Evolutionary conservation across 805 yeast genomes (phyloP), one percentile per base, ranked within the genome.

Genomic region (Saccharomycopsis fibuligera): DNA sequence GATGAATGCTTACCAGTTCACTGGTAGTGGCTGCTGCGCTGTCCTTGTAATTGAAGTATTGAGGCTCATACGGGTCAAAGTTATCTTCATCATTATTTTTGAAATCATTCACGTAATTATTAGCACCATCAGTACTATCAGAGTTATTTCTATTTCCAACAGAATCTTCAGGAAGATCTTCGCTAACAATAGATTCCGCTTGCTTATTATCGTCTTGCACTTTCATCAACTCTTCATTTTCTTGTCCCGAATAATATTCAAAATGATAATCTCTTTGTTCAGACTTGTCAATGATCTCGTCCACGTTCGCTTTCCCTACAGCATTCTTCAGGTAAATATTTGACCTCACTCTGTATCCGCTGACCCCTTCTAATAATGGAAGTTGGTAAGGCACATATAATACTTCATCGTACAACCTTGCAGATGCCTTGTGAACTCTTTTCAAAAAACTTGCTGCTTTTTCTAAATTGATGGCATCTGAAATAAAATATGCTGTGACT

Each of bases 61-160:
- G 96, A 0, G 97, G 97, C 60, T 89, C 97, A 14, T 89, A 79
- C 0, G 97, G 96, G 62, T 89, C 88, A 62, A 87, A 86, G n/a
- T 82, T 80, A 27, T 69, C 74, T 27, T 50, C 51, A 2, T 52
- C 55, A 31, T 49, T 52, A 40, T 69, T 72, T 51, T 60, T 67
- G 49, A 52, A 52, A 35, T 52, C 55, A 25, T 33, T 64, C 63
- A 48, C 67, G 74, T 46, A 48, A 24, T 46, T 50, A 14, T 48
- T 44, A 25, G 39, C 46, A 24, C 27, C 38, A 4, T 10, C 38
- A 5, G 37, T 1, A 17, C 3, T 69, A 69, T 1, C 24, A 14
- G 10, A 21, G 9, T 21, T 16, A n/a, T 9, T 24, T 30, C 44
- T 19, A n/a, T 9, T 30, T n/a, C 44, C 30, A 39, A 5, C 37